These are phyloP conservation scores for Tulasnella sp. DNA, from an alignment of 768 basidiomycete genomes.

Conservation along the genomic window DNA sequence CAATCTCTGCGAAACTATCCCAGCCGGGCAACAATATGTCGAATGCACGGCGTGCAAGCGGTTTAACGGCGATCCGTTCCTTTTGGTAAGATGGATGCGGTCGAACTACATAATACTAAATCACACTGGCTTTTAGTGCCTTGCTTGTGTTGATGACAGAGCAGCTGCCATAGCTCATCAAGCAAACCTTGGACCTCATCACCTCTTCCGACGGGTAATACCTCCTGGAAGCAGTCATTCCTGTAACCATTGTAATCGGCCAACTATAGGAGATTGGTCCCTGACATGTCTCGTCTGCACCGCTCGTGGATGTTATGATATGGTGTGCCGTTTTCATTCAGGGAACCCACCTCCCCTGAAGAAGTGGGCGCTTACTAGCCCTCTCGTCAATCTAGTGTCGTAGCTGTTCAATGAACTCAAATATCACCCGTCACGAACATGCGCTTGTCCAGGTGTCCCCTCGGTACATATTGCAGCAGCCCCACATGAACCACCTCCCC, in stretches of 20 bases:
- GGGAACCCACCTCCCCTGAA: too few species aligned
- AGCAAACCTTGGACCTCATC: conserved; percentile 1
- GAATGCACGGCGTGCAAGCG: not conserved
- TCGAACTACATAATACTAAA: not conserved
- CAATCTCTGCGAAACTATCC: not conserved
- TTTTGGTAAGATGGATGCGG: not conserved
- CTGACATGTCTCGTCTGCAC: not conserved
- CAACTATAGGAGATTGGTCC: not conserved
- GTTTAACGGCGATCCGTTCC: not conserved
- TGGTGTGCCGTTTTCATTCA: not conserved
- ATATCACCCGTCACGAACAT: not conserved
- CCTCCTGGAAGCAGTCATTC: not conserved
- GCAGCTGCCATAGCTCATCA: not conserved
- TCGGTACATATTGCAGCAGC: not conserved
- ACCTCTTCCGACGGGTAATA: not conserved
- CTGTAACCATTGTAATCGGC: not conserved
- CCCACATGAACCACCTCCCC: not conserved
- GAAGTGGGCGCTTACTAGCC: too few species aligned
- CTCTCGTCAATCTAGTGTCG: not conserved
- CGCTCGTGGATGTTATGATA: not conserved
- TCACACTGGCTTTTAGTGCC: not conserved
- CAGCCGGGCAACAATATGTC: not conserved
- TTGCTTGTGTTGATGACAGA: not conserved
- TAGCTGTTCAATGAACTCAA: not conserved
- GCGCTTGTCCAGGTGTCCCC: not conserved